Conservation (phyloP, 139 green algal species). For the Volvox africanus region DNA sequence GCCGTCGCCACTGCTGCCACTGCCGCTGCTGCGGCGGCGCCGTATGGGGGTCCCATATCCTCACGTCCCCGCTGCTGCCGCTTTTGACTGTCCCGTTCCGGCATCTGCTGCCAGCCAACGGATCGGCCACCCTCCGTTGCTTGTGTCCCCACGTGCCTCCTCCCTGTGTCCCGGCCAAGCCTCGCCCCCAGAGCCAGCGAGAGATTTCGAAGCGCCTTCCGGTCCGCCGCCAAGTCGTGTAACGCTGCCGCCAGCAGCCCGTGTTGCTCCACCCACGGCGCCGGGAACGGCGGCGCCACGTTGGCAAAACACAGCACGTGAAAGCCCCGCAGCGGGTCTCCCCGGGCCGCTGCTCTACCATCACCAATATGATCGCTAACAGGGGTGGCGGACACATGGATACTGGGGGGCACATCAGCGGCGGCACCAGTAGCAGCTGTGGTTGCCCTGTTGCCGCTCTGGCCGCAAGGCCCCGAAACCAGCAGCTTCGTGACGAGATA, state of each 20-base stretch:
- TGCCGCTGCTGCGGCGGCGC: no score
- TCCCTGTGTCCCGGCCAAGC: no score
- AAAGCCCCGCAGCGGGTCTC: constrained; percentile 47
- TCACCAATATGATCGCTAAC: background rate
- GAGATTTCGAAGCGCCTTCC: background rate
- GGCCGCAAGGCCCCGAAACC: no score
- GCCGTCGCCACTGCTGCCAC: background rate
- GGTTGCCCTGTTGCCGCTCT: no score
- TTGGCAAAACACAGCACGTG: constrained; percentile 71
- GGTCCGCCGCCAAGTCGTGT: background rate
- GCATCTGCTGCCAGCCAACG: no score
- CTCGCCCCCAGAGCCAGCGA: background rate
- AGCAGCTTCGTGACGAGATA: background rate
- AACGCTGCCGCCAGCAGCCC: constrained; percentile 55
- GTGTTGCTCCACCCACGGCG: constrained; percentile 60
- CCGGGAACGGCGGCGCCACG: constrained; percentile 46
- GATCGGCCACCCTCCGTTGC: no score
- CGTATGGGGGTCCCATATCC: no score
- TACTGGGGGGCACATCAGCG: background rate
- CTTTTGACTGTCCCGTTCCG: no score
- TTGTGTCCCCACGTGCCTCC: no score
- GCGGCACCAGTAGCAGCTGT: background rate
- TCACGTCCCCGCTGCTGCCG: no score
- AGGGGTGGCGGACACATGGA: background rate
- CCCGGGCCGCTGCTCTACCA: background rate